These are phyloP conservation scores for Salix arbutifolia DNA, from an alignment of 345 rosid species.

Conservation along the genomic window DNA sequence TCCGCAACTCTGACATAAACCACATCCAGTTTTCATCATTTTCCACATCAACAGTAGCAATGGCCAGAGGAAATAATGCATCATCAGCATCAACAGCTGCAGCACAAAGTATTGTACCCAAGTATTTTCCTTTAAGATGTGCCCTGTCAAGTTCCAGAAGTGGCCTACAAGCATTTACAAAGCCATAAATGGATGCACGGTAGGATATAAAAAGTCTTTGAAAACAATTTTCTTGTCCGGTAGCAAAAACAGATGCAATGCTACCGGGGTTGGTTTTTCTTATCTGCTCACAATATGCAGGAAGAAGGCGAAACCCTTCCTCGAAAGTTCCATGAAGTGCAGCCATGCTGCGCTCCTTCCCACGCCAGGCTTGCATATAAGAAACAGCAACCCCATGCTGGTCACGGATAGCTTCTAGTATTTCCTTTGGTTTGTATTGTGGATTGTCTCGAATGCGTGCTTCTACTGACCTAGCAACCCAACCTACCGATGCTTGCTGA, in stretches of 20 bases:
- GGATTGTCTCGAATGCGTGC: constrained; percentile 91
- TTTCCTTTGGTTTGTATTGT: constrained; percentile 91
- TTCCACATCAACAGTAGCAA: constrained; percentile 78
- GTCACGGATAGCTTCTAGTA: constrained; percentile 88
- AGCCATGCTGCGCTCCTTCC: constrained; percentile 99
- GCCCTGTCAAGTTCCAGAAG: constrained; percentile 90
- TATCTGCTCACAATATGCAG: constrained; percentile 86
- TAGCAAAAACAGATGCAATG: constrained; percentile 78
- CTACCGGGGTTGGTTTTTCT: constrained; percentile 83
- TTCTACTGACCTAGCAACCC: constrained; percentile 99
- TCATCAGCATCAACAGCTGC: constrained; percentile 93
- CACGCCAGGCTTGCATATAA: constrained; percentile 99
- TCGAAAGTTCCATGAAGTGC: constrained; percentile 98
- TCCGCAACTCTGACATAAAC: constrained; percentile 93
- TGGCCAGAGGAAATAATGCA: constrained; percentile 81
- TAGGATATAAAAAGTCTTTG: constrained; percentile 87
- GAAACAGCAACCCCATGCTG: constrained; percentile 98
- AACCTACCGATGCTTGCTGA: constrained; percentile 99
- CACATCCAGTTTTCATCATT: constrained; percentile 94
- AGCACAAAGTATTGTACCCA: constrained; percentile 84
- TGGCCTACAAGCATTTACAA: constrained; percentile 87
- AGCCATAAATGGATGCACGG: constrained; percentile 88
- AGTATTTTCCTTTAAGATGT: constrained; percentile 86
- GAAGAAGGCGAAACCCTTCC: constrained; percentile 90
- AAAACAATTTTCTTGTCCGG: constrained; percentile 87